Evolutionary conservation across 2,329 filamentous ascomycete species (phyloP), one percentile per base, ranked within the genome.

Genomic region (Aplosporella prunicola): DNA sequence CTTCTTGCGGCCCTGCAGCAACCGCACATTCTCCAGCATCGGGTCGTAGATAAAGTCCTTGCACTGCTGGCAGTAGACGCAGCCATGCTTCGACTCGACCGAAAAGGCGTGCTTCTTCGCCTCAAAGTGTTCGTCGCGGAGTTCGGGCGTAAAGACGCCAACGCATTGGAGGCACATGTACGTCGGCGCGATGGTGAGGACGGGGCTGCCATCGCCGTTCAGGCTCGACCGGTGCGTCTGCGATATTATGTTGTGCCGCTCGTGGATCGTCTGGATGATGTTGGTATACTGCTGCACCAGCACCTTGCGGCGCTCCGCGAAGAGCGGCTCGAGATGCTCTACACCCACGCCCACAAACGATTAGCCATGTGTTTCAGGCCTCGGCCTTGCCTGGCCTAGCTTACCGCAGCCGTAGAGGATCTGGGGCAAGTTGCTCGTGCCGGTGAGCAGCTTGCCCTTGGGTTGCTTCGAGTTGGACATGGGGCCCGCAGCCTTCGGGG

Each of bases 21-120:
- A 62, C 43, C 84, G 72, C 39, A 87, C 71, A 35, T 82, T 79
- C 53, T 91, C 84, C 5, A 91, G 66, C 5, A 80, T 82, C 5
- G 82, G 81, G 48, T 91, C 84, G 70, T 83, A 89, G 20, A 91
- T 79, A 45, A 85, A 78, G 55, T 91, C 84, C 52, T 82, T 75
- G 54, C 84, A 91, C 54, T 85, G 78, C 46, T 86, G 80, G 57
- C 84, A 91, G 60, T 81, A 89, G 5, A 91, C 64, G 33, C 76
- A 72, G 25, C 83, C 84, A 47, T 73, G 80, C 41, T 78, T 70
- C 16, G 83, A 89, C 52, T 91, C 84, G 25, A 88, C 80, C 53
- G 82, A 85, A 50, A 88, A 86, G 35, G 76, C 71, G 58, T 89
- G 83, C 34, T 68, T 67, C 53, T 82, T 85, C 39, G 78, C 74